Evolutionary conservation across 306 rosid genomes (phyloP).

Genomic region (Acacia crassicarpa): DNA sequence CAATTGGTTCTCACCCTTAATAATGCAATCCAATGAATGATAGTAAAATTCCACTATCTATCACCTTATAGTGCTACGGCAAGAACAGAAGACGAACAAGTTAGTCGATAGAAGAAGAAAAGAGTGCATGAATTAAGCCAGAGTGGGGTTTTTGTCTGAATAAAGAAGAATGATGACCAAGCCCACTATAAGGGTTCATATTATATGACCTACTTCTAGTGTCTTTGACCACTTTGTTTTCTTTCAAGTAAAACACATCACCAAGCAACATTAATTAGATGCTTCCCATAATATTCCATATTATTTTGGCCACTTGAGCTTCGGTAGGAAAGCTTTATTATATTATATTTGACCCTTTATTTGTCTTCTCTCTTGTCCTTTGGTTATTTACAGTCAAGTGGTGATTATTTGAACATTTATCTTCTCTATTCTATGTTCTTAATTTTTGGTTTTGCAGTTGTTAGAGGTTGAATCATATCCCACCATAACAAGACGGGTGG

Average conservation of each 20-base stretch:
- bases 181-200: conserved; percentile 47
- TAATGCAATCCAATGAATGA: conserved; percentile 24
- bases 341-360: conserved; percentile 17
- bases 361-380: background rate
- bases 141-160: conserved; percentile 35
- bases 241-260: background rate
- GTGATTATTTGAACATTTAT: no score
- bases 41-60: conserved; percentile 26
- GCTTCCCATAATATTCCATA: background rate
- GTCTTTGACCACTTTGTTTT: conserved; percentile 6
- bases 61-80: conserved; percentile 11
- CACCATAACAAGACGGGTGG: no score
- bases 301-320: conserved; percentile 28
- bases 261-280: conserved; percentile 6
- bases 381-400: background rate
- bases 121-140: conserved; percentile 6
- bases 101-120: conserved; percentile 5
- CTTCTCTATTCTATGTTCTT: no score
- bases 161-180: conserved; percentile 29
- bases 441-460: no score
- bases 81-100: conserved; percentile 6
- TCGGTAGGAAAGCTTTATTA: background rate
- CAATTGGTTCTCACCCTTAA: conserved; percentile 25
- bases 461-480: no score
- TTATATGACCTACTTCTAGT: conserved; percentile 22